Conservation (phyloP, 192 early-diverging fungal species). For the Umbelopsis sp. region DNA sequence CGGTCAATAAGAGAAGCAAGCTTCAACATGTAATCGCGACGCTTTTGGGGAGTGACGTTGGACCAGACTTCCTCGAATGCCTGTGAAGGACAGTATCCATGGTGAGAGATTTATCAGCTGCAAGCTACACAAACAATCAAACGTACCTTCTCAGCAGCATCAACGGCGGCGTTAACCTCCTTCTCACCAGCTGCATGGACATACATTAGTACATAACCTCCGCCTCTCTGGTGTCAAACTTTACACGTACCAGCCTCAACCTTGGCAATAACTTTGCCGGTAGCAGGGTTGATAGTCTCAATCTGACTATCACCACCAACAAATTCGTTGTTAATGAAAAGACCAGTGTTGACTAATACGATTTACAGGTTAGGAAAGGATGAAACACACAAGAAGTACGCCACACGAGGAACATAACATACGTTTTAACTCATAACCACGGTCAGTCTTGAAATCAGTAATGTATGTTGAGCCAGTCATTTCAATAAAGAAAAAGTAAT, state of each 20-base stretch:
- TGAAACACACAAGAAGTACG: not conserved
- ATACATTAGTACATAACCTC: slow-evolving; percentile 18
- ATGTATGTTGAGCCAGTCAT: slow-evolving; percentile 11
- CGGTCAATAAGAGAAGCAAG: slow-evolving; percentile 59
- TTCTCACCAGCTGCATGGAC: slow-evolving; percentile 55
- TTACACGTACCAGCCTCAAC: slow-evolving; percentile 47
- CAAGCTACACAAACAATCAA: not conserved
- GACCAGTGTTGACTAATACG: slow-evolving; percentile 51
- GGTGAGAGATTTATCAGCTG: slow-evolving; percentile 34
- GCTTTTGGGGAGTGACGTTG: slow-evolving; percentile 42
- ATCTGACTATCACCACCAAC: slow-evolving; percentile 57
- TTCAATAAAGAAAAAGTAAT: not conserved
- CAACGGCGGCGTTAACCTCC: slow-evolving; percentile 71
- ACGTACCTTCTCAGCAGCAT: slow-evolving; percentile 59
- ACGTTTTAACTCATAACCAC: slow-evolving; percentile 16
- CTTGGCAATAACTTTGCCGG: slow-evolving; percentile 55
- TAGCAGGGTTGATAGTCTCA: slow-evolving; percentile 71
- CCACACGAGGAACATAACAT: not conserved
- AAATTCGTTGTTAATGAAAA: slow-evolving; percentile 78
- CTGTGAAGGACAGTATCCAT: slow-evolving; percentile 33
- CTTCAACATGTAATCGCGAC: slow-evolving; percentile 58
- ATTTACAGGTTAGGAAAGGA: not conserved
- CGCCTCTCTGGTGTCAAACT: slow-evolving; percentile 33
- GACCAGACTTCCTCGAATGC: slow-evolving; percentile 61
- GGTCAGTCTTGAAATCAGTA: slow-evolving; percentile 13